Conservation (phyloP, 805 yeast genomes). For the Naumovozyma dairenensis region DNA sequence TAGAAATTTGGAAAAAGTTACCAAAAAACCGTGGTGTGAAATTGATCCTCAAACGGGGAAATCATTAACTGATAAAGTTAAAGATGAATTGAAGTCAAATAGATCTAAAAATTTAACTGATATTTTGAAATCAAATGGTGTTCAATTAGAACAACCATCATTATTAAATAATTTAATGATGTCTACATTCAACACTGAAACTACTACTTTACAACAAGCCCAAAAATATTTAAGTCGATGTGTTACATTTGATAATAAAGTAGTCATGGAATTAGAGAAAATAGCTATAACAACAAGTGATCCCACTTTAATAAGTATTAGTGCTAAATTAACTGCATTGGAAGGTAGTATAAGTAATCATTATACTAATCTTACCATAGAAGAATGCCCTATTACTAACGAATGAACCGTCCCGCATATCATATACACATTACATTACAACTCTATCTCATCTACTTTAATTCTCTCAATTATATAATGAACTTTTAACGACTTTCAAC, state of each 20-base stretch:
- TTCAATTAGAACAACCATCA: constrained; percentile 25
- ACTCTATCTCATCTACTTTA: too few relatives aligned
- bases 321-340: constrained; percentile 52
- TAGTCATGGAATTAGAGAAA: constrained; percentile 52
- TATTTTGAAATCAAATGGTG: constrained; percentile 33
- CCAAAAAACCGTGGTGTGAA: constrained; percentile 54
- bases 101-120: constrained; percentile 32
- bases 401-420: background rate
- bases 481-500: too few relatives aligned
- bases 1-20: constrained; percentile 39
- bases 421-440: too few relatives aligned
- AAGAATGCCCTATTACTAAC: background rate
- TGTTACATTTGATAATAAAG: constrained; percentile 47
- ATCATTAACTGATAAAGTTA: constrained; percentile 49
- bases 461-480: too few relatives aligned
- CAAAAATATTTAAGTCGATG: constrained; percentile 52
- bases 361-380: constrained; percentile 6
- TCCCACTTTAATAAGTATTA: constrained; percentile 52
- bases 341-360: constrained; percentile 28
- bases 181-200: constrained; percentile 28
- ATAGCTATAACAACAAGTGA: constrained; percentile 57
- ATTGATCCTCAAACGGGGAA: constrained; percentile 37
- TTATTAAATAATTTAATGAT: constrained; percentile 29
- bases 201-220: constrained; percentile 30
- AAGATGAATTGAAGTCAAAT: constrained; percentile 43